Percentiles rank a stretch among this genome's conserved stretches.
phyloP scores from a whole-genome alignment of 2,329 filamentous ascomycete genomes.

The Fusarium solani-melongenae region DNA sequence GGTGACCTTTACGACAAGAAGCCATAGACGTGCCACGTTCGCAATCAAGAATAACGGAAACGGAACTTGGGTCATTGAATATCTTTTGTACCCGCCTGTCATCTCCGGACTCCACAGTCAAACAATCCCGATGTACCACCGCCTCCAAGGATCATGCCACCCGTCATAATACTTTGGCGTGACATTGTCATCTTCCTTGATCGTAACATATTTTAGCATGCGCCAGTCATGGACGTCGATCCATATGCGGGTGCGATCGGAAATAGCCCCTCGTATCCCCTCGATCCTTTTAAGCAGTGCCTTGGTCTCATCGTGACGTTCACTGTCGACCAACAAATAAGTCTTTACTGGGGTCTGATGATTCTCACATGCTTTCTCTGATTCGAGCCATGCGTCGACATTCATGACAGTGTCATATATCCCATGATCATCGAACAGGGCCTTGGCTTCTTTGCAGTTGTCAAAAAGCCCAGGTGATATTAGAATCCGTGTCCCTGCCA shows the following conservation, averaged over 20 bases:
- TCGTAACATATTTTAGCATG: conserved; percentile 54
- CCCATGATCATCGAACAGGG: conserved; percentile 57
- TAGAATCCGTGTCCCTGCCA: conserved; percentile 53
- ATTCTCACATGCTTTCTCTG: conserved; percentile 9
- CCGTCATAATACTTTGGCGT: conserved; percentile 48
- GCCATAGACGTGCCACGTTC: conserved; percentile 18
- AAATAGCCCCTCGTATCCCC: conserved; percentile 40
- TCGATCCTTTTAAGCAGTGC: conserved; percentile 50
- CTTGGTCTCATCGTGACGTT: conserved; percentile 45
- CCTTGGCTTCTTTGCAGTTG: conserved; percentile 50
- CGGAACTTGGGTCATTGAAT: background rate
- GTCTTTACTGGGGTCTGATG: conserved; percentile 22
- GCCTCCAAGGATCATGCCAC: conserved; percentile 55
- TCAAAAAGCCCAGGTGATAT: conserved; percentile 55
- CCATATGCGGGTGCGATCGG: conserved; percentile 48
- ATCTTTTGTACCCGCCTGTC: background rate
- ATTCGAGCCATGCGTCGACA: conserved; percentile 49
- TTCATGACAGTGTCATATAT: conserved; percentile 49
- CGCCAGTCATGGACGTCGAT: conserved; percentile 61
- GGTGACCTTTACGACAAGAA: conserved; percentile 63
- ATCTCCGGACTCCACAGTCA: conserved; percentile 35
- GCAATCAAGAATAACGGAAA: background rate
- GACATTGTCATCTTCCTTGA: conserved; percentile 50
- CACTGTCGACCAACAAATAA: conserved; percentile 57
- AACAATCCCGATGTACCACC: conserved; percentile 57